phyloP scores from a whole-genome alignment of 441 rosid species.

The Pelargonium myrrhifolium region DNA sequence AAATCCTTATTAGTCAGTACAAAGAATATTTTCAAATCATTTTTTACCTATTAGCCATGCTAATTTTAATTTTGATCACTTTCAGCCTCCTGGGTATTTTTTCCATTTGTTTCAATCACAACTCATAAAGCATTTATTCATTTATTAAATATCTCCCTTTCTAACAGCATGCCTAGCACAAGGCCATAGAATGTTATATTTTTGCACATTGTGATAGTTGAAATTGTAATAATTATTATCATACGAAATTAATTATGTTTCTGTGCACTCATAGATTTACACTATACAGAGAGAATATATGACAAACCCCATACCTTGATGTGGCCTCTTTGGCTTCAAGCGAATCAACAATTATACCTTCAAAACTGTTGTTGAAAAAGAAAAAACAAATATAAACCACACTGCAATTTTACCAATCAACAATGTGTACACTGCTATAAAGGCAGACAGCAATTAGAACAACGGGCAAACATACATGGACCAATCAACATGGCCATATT shows the following conservation, averaged over 20 bases:
- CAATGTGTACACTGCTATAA: slow-evolving; percentile 18
- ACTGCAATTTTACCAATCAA: slow-evolving; percentile 6
- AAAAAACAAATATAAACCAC: slow-evolving; percentile 17
- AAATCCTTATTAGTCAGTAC: not conserved
- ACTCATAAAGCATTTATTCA: not conserved
- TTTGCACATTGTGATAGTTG: no score
- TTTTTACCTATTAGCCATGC: not conserved
- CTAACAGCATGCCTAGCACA: not conserved
- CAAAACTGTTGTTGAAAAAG: slow-evolving; percentile 45
- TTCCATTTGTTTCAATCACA: not conserved
- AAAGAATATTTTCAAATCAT: not conserved
- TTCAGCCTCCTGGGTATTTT: not conserved
- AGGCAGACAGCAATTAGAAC: slow-evolving; percentile 7
- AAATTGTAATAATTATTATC: no score
- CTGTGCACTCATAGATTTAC: not conserved
- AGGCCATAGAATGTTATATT: not conserved
- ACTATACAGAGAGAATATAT: not conserved
- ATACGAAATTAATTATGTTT: not conserved
- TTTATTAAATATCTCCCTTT: not conserved
- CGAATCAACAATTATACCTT: slow-evolving; percentile 77
- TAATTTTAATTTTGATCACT: no score
- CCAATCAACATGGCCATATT: slow-evolving; percentile 65
- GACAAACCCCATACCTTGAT: slow-evolving; percentile 48
- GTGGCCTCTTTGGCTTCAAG: slow-evolving; percentile 74
- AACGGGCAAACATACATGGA: slow-evolving; percentile 51